Evolutionary conservation across 2,329 filamentous ascomycete genomes (phyloP).

Genomic region (Akanthomyces lecanii): DNA sequence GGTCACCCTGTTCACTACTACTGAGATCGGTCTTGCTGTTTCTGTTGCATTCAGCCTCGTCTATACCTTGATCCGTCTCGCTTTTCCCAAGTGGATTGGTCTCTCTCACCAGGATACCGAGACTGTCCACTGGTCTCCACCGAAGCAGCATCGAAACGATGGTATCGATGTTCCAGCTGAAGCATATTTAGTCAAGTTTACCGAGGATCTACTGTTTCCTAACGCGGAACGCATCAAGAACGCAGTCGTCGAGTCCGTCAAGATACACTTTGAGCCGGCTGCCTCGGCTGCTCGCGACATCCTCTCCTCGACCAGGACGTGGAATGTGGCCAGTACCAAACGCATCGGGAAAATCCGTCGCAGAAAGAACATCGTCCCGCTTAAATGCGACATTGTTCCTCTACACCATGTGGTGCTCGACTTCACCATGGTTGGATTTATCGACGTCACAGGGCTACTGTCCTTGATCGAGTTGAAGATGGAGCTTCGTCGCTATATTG

Average conservation of each 20-base stretch:
- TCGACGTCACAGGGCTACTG: constrained; percentile 49
- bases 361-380: constrained; percentile 30
- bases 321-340: constrained; percentile 50
- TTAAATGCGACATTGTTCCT: constrained; percentile 32
- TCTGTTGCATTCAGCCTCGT: constrained; percentile 61
- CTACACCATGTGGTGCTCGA: constrained; percentile 50
- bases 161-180: constrained; percentile 39
- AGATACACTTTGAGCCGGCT: constrained; percentile 36
- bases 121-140: constrained; percentile 28
- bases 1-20: constrained; percentile 58
- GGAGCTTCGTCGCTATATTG: constrained; percentile 47
- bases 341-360: constrained; percentile 43
- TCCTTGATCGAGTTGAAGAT: constrained; percentile 45
- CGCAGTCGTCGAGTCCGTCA: constrained; percentile 45
- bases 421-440: constrained; percentile 46
- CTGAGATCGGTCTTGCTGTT: constrained; percentile 55
- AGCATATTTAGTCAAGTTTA: constrained; percentile 53
- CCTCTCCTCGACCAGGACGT: constrained; percentile 41
- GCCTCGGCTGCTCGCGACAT: constrained; percentile 38
- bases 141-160: constrained; percentile 19
- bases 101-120: constrained; percentile 28
- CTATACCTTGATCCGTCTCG: constrained; percentile 55
- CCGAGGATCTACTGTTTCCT: constrained; percentile 56
- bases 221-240: constrained; percentile 53
- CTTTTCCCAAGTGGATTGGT: constrained; percentile 44